Evolutionary conservation across 805 yeast genomes (phyloP), one percentile per base, ranked within the genome.

Genomic region (Metschnikowia borealis): DNA sequence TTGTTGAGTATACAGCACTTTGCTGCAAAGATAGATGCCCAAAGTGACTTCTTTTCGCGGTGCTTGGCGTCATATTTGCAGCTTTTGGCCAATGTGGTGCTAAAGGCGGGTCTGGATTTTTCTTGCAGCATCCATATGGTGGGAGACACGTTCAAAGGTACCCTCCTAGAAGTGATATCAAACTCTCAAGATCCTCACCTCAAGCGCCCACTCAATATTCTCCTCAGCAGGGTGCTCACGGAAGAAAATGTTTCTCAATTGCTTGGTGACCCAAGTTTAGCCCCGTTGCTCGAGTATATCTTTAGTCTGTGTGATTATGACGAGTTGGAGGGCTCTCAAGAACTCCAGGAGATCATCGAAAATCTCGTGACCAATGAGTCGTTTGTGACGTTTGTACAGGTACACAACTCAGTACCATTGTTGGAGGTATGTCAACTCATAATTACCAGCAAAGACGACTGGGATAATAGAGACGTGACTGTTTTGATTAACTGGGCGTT

Each of bases 401-500:
- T 18, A 32, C 39, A 44, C 23, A 37, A 44, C 38, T n/a, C 21
- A 18, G 41, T 29, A 3, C 14, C 35, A 3, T 18, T 44, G 8
- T 29, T 44, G n/a, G 44, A 44, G 33, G 40, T 52, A 15, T 48
- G 49, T 11, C 53, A 50, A 31, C 51, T 75, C 6, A 50, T 77
- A 1, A 54, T 73, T 2, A 69, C 76, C 1, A 65, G 70, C 13
- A 69, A 66, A 46, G 73, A 68, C 1, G 63, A 67, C 14, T 77
- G 81, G 81, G 64, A 67, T 43, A 67, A 68, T 34, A 62, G 62
- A 29, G 65, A 74, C 48, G 50, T 71, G 17, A 62, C 69, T 1
- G 67, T 69, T 3, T 61, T 79, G 15, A 59, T 76, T 4, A 65
- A 75, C 0, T 79, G 82, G 82, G 52, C 64, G 14, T 54, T 64